phyloP scores from a whole-genome alignment of 805 yeast genomes.

The Peterozyma toletana region DNA sequence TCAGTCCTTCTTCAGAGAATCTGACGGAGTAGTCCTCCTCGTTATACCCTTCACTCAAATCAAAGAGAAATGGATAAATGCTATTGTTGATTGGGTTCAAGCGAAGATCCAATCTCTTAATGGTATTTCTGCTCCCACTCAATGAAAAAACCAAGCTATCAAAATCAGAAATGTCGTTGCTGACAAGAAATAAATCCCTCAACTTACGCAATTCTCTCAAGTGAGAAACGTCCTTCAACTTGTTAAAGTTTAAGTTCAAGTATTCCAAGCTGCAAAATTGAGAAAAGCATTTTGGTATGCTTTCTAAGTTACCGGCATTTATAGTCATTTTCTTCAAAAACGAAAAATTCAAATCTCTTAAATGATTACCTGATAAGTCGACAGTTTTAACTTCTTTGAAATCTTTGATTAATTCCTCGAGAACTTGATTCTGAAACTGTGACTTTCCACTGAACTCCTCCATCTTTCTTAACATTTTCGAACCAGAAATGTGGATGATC shows the following conservation, averaged over 20 bases:
- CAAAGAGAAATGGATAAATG: constrained; percentile 47
- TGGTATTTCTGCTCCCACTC: constrained; percentile 21
- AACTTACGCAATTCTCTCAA: constrained; percentile 27
- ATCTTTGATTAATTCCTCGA: constrained; percentile 16
- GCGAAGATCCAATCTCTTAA: constrained; percentile 37
- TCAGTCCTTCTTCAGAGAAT: not conserved
- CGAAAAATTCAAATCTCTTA: constrained; percentile 17
- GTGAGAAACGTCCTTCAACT: constrained; percentile 25
- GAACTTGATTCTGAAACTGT: constrained; percentile 16
- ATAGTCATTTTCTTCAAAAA: constrained; percentile 33
- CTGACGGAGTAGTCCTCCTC: constrained; percentile 1
- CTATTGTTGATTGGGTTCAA: constrained; percentile 40
- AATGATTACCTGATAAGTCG: constrained; percentile 31
- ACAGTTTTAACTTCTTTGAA: constrained; percentile 22
- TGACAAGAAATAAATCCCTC: constrained; percentile 32
- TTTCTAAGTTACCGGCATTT: constrained; percentile 37
- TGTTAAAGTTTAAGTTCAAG: constrained; percentile 44
- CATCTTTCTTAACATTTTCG: constrained; percentile 22
- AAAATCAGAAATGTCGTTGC: constrained; percentile 33
- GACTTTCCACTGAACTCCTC: constrained; percentile 38
- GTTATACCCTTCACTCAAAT: constrained; percentile 27
- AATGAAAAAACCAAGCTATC: constrained; percentile 25
- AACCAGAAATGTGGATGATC: constrained; percentile 17
- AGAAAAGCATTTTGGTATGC: constrained; percentile 29
- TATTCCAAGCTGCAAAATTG: constrained; percentile 39